Percentiles rank a stretch among this genome's conserved stretches.
Evolutionary conservation across 768 basidiomycete species (phyloP).

Genomic region (Amanita exitialis): DNA sequence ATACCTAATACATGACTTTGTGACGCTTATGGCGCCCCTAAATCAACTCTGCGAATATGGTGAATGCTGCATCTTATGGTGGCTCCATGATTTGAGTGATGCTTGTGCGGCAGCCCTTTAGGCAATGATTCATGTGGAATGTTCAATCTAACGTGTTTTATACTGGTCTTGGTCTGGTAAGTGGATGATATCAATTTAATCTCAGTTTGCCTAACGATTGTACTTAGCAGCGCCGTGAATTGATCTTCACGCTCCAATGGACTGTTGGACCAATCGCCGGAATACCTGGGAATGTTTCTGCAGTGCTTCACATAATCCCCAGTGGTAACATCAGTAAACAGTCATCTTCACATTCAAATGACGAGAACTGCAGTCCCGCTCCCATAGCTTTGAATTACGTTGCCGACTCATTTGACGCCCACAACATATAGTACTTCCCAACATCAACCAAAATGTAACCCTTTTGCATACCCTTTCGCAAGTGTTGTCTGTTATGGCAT

Average conservation of each 20-base stretch:
- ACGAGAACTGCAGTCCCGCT: constrained; percentile 54
- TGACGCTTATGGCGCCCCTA: constrained; percentile 42
- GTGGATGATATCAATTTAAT: neutral
- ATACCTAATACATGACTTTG: constrained; percentile 58
- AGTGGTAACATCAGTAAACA: constrained; percentile 27
- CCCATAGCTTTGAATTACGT: constrained; percentile 70
- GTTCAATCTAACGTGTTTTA: neutral
- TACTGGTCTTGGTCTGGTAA: constrained; percentile 41
- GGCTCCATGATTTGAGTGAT: constrained; percentile 57
- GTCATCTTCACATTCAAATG: constrained; percentile 66
- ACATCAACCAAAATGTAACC: constrained; percentile 20
- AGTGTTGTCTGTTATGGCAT: constrained; percentile 29
- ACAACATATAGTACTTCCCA: constrained; percentile 22
- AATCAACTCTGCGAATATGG: constrained; percentile 35
- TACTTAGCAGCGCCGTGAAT: constrained; percentile 36
- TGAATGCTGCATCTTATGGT: constrained; percentile 59
- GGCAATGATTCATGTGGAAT: constrained; percentile 42
- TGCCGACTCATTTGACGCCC: constrained; percentile 45
- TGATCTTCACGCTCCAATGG: constrained; percentile 53
- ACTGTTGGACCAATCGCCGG: constrained; percentile 66
- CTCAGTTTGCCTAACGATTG: neutral
- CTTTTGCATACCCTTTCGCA: constrained; percentile 22
- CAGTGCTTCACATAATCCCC: constrained; percentile 57
- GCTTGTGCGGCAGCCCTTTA: constrained; percentile 56
- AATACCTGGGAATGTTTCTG: constrained; percentile 51